These are phyloP conservation scores for Fereydounia khargensis DNA, from an alignment of 1,284 basidiomycete genomes.

Conservation along the genomic window DNA sequence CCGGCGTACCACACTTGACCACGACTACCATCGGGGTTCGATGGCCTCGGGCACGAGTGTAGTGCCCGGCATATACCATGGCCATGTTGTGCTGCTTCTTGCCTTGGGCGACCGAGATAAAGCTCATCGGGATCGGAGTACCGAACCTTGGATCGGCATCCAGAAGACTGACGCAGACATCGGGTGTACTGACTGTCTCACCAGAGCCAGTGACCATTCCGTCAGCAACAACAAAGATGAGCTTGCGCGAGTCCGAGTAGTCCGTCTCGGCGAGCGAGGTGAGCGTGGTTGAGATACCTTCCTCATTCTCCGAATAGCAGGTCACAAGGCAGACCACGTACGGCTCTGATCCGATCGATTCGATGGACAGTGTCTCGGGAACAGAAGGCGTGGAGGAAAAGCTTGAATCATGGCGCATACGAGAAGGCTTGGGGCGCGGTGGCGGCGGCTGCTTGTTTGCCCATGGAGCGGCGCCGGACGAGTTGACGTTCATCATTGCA, in stretches of 20 bases:
- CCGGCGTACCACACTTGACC: slow-evolving; percentile 91
- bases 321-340: slow-evolving; percentile 96
- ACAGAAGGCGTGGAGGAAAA: slow-evolving; percentile 64
- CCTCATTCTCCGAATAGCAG: slow-evolving; percentile 95
- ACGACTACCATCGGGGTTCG: slow-evolving; percentile 92
- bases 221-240: slow-evolving; percentile 92
- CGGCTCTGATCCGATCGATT: slow-evolving; percentile 65
- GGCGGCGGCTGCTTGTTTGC: slow-evolving; percentile 49
- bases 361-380: slow-evolving; percentile 26
- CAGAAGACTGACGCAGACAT: slow-evolving; percentile 91
- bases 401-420: slow-evolving; percentile 59
- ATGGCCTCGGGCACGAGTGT: slow-evolving; percentile 70
- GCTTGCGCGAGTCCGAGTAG: slow-evolving; percentile 86
- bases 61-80: slow-evolving; percentile 98
- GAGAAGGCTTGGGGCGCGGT: slow-evolving; percentile 24
- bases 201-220: slow-evolving; percentile 98
- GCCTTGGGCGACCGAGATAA: slow-evolving; percentile 84
- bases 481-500: slow-evolving; percentile 84
- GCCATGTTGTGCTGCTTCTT: slow-evolving; percentile 87
- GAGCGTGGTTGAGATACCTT: slow-evolving; percentile 83
- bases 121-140: slow-evolving; percentile 93
- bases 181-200: slow-evolving; percentile 90
- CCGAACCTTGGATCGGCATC: slow-evolving; percentile 94
- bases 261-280: slow-evolving; percentile 86
- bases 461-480: slow-evolving; percentile 88